Conservation (phyloP, 2,329 filamentous ascomycete species). For the Alternaria alternata region DNA sequence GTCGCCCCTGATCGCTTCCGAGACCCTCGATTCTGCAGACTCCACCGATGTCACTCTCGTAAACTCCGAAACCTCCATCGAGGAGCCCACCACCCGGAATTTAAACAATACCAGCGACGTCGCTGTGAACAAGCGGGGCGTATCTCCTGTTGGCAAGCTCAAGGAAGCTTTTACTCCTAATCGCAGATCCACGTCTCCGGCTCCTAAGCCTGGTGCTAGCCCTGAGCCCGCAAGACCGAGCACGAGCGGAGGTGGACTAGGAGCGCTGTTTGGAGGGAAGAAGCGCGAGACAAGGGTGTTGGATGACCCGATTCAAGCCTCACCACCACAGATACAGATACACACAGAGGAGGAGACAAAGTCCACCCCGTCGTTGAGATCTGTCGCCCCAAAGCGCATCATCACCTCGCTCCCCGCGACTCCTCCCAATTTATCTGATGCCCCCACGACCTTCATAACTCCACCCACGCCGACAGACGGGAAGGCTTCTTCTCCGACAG, state of each 20-base stretch:
- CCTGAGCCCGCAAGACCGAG: constrained; percentile 53
- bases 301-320: constrained; percentile 38
- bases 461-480: constrained; percentile 68
- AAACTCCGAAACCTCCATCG: constrained; percentile 43
- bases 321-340: constrained; percentile 44
- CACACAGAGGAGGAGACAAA: constrained; percentile 43
- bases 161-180: constrained; percentile 71
- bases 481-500: constrained; percentile 45
- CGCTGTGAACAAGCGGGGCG: constrained; percentile 61
- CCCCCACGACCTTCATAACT: constrained; percentile 67
- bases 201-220: constrained; percentile 38
- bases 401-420: constrained; percentile 53
- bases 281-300: constrained; percentile 41
- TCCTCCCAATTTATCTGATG: constrained; percentile 52
- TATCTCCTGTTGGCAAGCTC: constrained; percentile 75
- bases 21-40: constrained; percentile 47
- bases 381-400: constrained; percentile 43
- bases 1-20: constrained; percentile 56
- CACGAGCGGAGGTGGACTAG: constrained; percentile 52
- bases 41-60: constrained; percentile 35
- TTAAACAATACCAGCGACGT: constrained; percentile 46
- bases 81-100: constrained; percentile 40
- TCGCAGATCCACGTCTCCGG: constrained; percentile 32
- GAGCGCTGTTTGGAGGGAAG: constrained; percentile 53
- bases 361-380: constrained; percentile 36